These are phyloP conservation scores for Lithohypha guttulata DNA, from an alignment of 2,329 filamentous ascomycete species.

Conservation along the genomic window DNA sequence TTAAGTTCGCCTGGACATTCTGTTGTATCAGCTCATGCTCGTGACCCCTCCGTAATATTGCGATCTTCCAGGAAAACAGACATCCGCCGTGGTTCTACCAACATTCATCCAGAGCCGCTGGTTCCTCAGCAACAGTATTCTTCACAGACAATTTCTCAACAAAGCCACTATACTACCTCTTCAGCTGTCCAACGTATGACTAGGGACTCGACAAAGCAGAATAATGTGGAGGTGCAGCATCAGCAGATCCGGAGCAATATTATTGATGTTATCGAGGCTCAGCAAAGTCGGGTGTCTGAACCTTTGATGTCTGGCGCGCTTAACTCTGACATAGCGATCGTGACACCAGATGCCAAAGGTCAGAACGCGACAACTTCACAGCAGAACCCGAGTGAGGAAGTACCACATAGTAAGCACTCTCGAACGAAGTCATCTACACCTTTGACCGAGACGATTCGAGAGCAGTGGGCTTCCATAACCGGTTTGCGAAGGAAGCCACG, in stretches of 20 bases:
- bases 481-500: constrained; percentile 4
- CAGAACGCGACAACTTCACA: too few species aligned
- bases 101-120: neutral
- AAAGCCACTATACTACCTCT: neutral
- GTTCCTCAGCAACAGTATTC: constrained; percentile 3
- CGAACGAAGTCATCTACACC: constrained; percentile 9
- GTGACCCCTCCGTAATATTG: neutral
- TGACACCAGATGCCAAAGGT: too few species aligned
- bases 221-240: neutral
- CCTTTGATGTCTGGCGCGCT: constrained; percentile 4
- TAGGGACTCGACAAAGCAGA: neutral
- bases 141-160: constrained; percentile 4
- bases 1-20: constrained; percentile 13
- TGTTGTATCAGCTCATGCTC: constrained; percentile 14
- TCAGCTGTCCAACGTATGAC: neutral
- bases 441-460: constrained; percentile 11
- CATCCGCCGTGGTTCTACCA: neutral
- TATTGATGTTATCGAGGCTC: neutral
- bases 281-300: neutral
- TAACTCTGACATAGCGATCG: too few species aligned
- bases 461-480: constrained; percentile 12
- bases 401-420: constrained; percentile 8
- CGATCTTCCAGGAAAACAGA: neutral
- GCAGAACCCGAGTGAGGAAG: too few species aligned
- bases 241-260: too few species aligned